A percentile compares a stretch with the other conserved stretches of the same genome.
Evolutionary conservation across 2,329 filamentous ascomycete genomes (phyloP).

Genomic region (Pseudomassariella vexata): DNA sequence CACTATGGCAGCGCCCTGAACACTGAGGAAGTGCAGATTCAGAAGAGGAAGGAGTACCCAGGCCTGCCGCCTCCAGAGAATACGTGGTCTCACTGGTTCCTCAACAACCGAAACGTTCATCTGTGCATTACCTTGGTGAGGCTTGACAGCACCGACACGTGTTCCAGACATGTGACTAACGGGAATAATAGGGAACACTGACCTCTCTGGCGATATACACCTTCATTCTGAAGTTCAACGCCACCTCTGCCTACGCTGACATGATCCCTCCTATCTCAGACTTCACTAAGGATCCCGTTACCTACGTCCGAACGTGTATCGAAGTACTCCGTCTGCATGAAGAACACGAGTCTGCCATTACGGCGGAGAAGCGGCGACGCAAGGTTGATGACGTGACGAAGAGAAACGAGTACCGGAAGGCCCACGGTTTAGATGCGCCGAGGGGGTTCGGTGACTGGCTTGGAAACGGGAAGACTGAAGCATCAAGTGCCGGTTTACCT

Average conservation of each 20-base stretch:
- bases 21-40: slow-evolving; percentile 58
- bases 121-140: slow-evolving; percentile 76
- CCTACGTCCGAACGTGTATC: slow-evolving; percentile 58
- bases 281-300: slow-evolving; percentile 63
- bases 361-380: slow-evolving; percentile 64
- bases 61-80: slow-evolving; percentile 82
- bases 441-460: slow-evolving; percentile 15
- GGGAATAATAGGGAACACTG: slow-evolving; percentile 65
- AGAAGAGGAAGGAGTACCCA: slow-evolving; percentile 71
- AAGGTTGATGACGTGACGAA: slow-evolving; percentile 84
- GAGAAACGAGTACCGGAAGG: slow-evolving; percentile 77
- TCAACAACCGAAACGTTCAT: slow-evolving; percentile 72
- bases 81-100: slow-evolving; percentile 78
- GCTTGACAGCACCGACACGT: slow-evolving; percentile 5
- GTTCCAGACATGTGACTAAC: no score
- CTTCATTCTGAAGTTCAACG: slow-evolving; percentile 72
- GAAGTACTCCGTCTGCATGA: slow-evolving; percentile 74
- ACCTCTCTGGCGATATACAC: slow-evolving; percentile 64
- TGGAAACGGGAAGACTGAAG: background rate
- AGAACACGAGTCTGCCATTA: slow-evolving; percentile 61
- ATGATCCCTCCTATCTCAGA: slow-evolving; percentile 68
- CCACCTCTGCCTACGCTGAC: slow-evolving; percentile 72
- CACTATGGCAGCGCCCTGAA: slow-evolving; percentile 72
- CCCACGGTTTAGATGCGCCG: slow-evolving; percentile 65
- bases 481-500: slow-evolving; percentile 14